Evolutionary conservation across 208 protist species (phyloP), one percentile per base, ranked within the genome.

Genomic region (Endotrypanum monterogeii): DNA sequence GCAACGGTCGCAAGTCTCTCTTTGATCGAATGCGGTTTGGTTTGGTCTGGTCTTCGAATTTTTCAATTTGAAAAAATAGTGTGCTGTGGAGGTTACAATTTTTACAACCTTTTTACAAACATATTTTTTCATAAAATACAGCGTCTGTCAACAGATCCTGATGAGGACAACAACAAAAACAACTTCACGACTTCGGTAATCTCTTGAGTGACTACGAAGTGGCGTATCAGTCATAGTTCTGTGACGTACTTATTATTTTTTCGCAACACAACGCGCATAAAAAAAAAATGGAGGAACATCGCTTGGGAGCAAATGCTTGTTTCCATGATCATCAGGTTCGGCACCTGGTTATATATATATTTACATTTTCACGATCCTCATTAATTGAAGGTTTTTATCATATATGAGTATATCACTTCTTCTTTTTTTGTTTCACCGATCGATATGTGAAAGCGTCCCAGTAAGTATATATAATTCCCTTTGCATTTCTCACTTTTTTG

Each of bases 1-100:
- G 87, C 18, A 92, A 89, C 65, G 89, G 87, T 0, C 70, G 56
- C 1, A 81, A 76, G 23, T 73, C 35, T 44, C 58, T 96, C 30
- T 96, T 96, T 82, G 89, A 94, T 54, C 70, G 78, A 41, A 80
- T 94, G 16, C 82, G 87, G 2, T 94, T 96, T 78, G 92, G 92
- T 28, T 67, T 96, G 3, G 89, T 94, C 9, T 96, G 92, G 92
- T 96, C 92, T 9, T 94, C 88, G 4, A 86, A 83, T 61, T 82
- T 87, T 65, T 87, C 88, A 11, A 83, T 94, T 28, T 96, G 89
- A 73, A 20, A 30, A 28, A 54, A 56, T 2, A 57, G 23, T 23
- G 5, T 30, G 63, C 23, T 28, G 63, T 37, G 50, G 41, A 11
- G 44, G n/a, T 46, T n/a, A 18, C 6, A 20, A 20, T 37, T 1